These are phyloP conservation scores for Salvia miltiorrhiza DNA, from an alignment of 257 asterid genomes.

Conservation along the genomic window DNA sequence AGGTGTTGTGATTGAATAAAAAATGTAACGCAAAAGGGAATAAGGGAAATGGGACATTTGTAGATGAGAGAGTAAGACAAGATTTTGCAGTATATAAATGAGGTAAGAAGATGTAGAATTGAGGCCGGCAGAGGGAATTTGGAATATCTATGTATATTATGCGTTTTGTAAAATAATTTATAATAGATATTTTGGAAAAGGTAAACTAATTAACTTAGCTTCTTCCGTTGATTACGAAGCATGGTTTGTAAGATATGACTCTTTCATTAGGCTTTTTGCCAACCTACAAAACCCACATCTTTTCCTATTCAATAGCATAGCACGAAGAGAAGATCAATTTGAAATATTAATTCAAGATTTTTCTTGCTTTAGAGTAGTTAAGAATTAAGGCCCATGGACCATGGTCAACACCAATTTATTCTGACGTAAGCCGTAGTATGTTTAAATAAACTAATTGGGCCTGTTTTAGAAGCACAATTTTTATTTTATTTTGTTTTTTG, in stretches of 20 bases:
- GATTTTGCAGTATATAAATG: neutral
- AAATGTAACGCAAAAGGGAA: neutral
- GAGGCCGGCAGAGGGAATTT: constrained; percentile 23
- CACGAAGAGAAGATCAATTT: neutral
- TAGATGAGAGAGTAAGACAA: constrained; percentile 17
- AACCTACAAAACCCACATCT: constrained; percentile 10
- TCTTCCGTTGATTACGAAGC: constrained; percentile 26
- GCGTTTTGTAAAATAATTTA: neutral
- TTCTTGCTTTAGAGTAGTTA: too few relatives aligned
- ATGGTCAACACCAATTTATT: too few relatives aligned
- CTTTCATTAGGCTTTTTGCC: constrained; percentile 6
- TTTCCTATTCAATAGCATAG: constrained; percentile 5
- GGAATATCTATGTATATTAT: constrained; percentile 14
- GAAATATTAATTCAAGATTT: neutral
- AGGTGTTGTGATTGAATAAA: neutral
- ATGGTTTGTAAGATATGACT: constrained; percentile 4
- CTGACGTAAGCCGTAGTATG: too few relatives aligned
- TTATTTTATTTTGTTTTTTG: too few relatives aligned
- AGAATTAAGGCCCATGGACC: too few relatives aligned
- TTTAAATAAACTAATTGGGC: too few relatives aligned
- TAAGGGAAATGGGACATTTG: constrained; percentile 34
- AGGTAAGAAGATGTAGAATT: neutral
- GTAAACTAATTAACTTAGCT: constrained; percentile 27
- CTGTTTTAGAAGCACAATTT: too few relatives aligned
- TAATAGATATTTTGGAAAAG: neutral